Base-by-base conservation (phyloP, 306 rosid genomes). In the Abrus pulchellus region DNA sequence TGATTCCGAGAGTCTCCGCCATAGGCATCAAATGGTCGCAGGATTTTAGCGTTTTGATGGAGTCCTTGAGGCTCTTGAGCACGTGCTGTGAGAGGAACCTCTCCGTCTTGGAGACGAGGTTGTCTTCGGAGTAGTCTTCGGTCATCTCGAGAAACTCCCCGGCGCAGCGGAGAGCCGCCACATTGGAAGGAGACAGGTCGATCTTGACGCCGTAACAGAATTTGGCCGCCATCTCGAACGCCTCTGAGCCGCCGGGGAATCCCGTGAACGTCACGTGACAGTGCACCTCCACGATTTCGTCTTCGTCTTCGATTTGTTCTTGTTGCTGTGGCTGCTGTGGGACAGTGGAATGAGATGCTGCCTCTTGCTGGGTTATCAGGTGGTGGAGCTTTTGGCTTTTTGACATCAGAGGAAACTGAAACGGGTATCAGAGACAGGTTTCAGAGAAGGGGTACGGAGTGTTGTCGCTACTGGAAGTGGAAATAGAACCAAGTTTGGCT, bases 141-240 rank as follows among this genome's bases (percentile, higher is more conserved):
- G 99, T 92, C 99, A 95, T 95, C 4, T 95, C 97, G 33, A 95
- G 86, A 74, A 87, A 90, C 86, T 95, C 98, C 0, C 97, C 99
- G 64, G 99, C 99, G 79, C 99, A 95, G 10, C 99, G 97, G 50
- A 95, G 95, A 3, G 91, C 88, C 12, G 87, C 98, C n/a, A 86
- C 98, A 74, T 92, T 95, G 87, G 90, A 66, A 54, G 98, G 67
- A 72, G 85, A 84, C 14, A 93, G 64, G 64, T 95, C 99, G 65
- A 90, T 84, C 86, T 91, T 95, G 71, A 95, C 99, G 33, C 98
- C 98, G 59, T 95, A 95, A 80, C 97, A 93, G 81, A 91, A 95
- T 86, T 95, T 95, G 8, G 98, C 97, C 6, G 98, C 98, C 84
- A 86, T 79, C 80, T 95, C 99, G 33, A 95, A 95, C 45, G 92